Percentiles rank a stretch among this genome's conserved stretches.
Conservation (phyloP, 2,329 filamentous ascomycete genomes). For the Aureobasidium lini region DNA sequence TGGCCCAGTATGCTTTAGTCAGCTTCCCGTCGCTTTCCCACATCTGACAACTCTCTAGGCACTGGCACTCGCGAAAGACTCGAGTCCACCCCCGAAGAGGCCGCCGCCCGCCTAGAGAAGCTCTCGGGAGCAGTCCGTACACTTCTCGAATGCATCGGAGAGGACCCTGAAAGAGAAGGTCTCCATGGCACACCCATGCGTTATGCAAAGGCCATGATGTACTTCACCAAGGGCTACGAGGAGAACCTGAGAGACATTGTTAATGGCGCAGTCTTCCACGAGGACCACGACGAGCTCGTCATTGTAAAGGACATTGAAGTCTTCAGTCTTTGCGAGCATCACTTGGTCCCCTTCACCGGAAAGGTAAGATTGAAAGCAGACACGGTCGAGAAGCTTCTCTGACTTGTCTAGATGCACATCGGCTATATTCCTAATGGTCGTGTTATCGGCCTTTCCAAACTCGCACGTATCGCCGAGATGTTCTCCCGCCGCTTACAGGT, state of each 20-base stretch:
- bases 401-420: slow-evolving; percentile 75
- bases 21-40: not conserved
- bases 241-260: slow-evolving; percentile 87
- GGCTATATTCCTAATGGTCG: slow-evolving; percentile 90
- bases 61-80: slow-evolving; percentile 56
- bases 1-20: slow-evolving; percentile 42
- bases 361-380: slow-evolving; percentile 53
- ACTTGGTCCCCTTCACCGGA: slow-evolving; percentile 90
- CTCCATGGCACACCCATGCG: slow-evolving; percentile 64
- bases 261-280: slow-evolving; percentile 89
- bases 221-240: slow-evolving; percentile 95
- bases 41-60: slow-evolving; percentile 33
- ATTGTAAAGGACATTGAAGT: slow-evolving; percentile 98
- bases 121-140: slow-evolving; percentile 56
- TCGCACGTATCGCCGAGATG: slow-evolving; percentile 94
- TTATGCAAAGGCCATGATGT: slow-evolving; percentile 92
- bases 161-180: slow-evolving; percentile 58
- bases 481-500: slow-evolving; percentile 90
- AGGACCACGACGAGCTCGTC: slow-evolving; percentile 93
- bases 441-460: slow-evolving; percentile 90
- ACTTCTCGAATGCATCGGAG: slow-evolving; percentile 58
- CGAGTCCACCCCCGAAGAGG: slow-evolving; percentile 52
- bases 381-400: slow-evolving; percentile 7
- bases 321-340: slow-evolving; percentile 91
- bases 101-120: slow-evolving; percentile 50